Percentiles rank a stretch among this genome's conserved stretches.
Evolutionary conservation across 2,329 filamentous ascomycete species (phyloP).

Genomic region (Scopulariopsis brevicaulis): DNA sequence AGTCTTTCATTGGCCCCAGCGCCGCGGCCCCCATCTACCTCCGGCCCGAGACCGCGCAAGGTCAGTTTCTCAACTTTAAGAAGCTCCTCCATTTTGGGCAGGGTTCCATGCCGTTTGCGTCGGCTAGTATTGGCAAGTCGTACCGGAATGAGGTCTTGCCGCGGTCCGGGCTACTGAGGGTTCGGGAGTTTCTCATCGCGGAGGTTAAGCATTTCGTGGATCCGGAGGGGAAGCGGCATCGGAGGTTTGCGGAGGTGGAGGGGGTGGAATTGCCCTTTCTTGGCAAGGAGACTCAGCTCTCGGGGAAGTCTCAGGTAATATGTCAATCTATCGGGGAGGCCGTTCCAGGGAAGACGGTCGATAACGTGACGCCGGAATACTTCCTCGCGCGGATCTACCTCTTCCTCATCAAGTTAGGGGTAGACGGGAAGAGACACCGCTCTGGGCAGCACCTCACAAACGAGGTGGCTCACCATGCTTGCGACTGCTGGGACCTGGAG

Average conservation of each 20-base stretch:
- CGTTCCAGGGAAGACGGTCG: conserved; percentile 69
- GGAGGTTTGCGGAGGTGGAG: conserved; percentile 75
- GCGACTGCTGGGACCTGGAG: conserved; percentile 97
- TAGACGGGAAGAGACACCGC: conserved; percentile 78
- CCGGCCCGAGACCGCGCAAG: conserved; percentile 91
- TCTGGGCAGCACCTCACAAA: conserved; percentile 93
- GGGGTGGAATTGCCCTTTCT: conserved; percentile 75
- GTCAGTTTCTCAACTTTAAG: conserved; percentile 93
- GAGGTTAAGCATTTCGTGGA: conserved; percentile 99
- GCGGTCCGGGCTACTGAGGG: conserved; percentile 77
- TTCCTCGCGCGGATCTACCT: conserved; percentile 89
- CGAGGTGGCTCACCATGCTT: conserved; percentile 78
- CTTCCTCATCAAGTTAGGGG: conserved; percentile 80
- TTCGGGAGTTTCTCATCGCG: conserved; percentile 96
- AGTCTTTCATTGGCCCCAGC: conserved; percentile 87
- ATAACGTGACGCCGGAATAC: conserved; percentile 97
- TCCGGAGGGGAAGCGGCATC: conserved; percentile 90
- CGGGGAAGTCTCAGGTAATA: conserved; percentile 67
- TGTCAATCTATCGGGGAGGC: conserved; percentile 76
- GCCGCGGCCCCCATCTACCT: conserved; percentile 78
- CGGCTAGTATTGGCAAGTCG: conserved; percentile 92
- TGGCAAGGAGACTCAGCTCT: conserved; percentile 73
- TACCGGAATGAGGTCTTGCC: conserved; percentile 98
- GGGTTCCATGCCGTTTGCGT: conserved; percentile 90
- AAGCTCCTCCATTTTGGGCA: conserved; percentile 97